phyloP scores from a whole-genome alignment of 345 rosid species.

The Camelina laxa region DNA sequence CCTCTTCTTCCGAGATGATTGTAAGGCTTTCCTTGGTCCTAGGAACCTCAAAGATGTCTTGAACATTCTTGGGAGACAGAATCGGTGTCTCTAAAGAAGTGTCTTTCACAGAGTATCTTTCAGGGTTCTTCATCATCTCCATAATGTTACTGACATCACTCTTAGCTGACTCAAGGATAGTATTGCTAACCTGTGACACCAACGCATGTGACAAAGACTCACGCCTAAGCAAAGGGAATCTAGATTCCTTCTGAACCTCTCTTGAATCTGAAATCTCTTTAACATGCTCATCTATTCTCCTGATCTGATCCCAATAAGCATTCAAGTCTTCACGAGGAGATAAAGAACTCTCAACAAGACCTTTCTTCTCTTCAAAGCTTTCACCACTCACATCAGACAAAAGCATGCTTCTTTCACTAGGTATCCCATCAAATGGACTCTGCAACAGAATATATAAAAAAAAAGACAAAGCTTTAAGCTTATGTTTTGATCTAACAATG shows the following conservation, averaged over 20 bases:
- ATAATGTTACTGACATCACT: slow-evolving; percentile 26
- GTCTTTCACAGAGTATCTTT: slow-evolving; percentile 34
- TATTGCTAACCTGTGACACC: slow-evolving; percentile 47
- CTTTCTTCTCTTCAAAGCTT: slow-evolving; percentile 47
- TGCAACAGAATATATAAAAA: slow-evolving; percentile 32
- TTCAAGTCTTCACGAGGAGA: slow-evolving; percentile 52
- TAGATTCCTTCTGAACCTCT: slow-evolving; percentile 36
- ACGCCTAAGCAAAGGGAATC: slow-evolving; percentile 42
- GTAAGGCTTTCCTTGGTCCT: slow-evolving; percentile 41
- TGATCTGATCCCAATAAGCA: slow-evolving; percentile 65
- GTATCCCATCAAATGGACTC: slow-evolving; percentile 40
- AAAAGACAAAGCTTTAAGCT: background rate
- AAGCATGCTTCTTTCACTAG: slow-evolving; percentile 17
- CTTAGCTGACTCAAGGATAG: slow-evolving; percentile 43
- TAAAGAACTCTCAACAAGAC: slow-evolving; percentile 30
- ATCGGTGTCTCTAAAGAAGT: slow-evolving; percentile 8
- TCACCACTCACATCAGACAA: slow-evolving; percentile 34
- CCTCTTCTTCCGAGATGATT: slow-evolving; percentile 49
- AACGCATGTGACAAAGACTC: slow-evolving; percentile 50
- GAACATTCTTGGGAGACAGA: slow-evolving; percentile 46
- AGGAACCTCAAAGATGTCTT: slow-evolving; percentile 76
- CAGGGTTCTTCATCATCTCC: slow-evolving; percentile 46
- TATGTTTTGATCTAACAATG: background rate
- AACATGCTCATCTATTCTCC: slow-evolving; percentile 56
- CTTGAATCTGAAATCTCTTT: slow-evolving; percentile 56